Evolutionary conservation across 176 grass and related monocot genomes (phyloP).

Genomic region (Hordeum marinum): DNA sequence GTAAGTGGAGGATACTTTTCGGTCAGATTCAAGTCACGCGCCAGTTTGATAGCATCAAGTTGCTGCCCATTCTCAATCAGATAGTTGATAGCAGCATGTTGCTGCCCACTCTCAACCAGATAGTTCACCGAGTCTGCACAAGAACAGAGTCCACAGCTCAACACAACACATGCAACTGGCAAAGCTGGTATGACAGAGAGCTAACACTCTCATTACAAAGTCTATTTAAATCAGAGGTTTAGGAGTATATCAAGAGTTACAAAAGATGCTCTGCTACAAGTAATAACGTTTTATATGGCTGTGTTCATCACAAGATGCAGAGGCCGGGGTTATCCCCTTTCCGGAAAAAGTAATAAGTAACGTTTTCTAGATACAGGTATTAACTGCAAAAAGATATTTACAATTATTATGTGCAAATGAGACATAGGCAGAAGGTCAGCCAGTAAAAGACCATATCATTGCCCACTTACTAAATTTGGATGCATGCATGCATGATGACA

Average conservation of each 20-base stretch:
- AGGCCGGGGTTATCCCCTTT: too few species aligned
- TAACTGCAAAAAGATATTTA: not conserved
- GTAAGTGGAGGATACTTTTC: conserved; percentile 21
- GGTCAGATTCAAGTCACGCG: conserved; percentile 22
- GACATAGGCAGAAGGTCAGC: not conserved
- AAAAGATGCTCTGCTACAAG: not conserved
- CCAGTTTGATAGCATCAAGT: conserved; percentile 31
- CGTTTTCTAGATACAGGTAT: not conserved
- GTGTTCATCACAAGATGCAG: too few species aligned
- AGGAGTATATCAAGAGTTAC: conserved; percentile 6
- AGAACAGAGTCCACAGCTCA: not conserved
- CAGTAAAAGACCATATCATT: not conserved
- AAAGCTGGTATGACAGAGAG: not conserved
- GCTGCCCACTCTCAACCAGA: conserved; percentile 25
- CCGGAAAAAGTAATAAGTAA: too few species aligned
- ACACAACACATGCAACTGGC: not conserved
- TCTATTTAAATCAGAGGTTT: not conserved
- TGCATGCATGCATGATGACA: not conserved
- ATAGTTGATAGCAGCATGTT: conserved; percentile 19
- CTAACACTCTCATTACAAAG: not conserved
- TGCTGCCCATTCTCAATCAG: conserved; percentile 24
- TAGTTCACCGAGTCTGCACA: conserved; percentile 21
- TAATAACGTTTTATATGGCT: not conserved
- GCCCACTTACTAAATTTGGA: not conserved
- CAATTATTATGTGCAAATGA: not conserved